Evolutionary conservation across 192 early-diverging fungal genomes (phyloP), one percentile per base, ranked within the genome.

Genomic region (Mortierella alpina): DNA sequence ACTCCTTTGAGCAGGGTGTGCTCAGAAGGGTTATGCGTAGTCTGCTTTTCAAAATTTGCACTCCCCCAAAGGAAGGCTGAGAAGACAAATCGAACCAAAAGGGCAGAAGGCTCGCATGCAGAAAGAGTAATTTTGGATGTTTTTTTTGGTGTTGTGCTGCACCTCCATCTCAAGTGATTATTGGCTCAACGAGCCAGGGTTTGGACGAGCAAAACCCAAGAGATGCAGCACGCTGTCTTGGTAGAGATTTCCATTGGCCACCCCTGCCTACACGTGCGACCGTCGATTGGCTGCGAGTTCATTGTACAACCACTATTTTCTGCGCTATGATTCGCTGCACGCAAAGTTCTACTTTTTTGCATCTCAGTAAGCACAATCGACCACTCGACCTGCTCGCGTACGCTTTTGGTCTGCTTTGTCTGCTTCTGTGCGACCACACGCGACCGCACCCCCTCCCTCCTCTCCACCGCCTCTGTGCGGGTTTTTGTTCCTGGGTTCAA

Each of bases 351-450:
- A 31, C 31, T 31, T 31, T 31, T 31, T 31, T 31, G 31, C 31
- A 31, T 31, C 31, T 31, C 31, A 31, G 31, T 3, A 31, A 31
- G 31, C 31, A 31, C 31, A 31, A 31, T 31, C 31, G 31, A 31
- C 31, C 31, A 31, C 31, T 31, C 31, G 31, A 31, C 31, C 31
- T 31, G 31, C 31, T 31, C 31, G 31, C 31, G 31, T 31, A 31
- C 31, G 31, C 31, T 31, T 31, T 31, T 31, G 31, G 31, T 1
- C 31, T 31, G 31, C 31, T 40, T 11, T 13, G 1, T 53, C 17
- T 56, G 18, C 1, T 13, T 9, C 40, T 62, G 70, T 72, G 56
- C 53, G 12, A 72, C 61, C 61, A 61, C 70, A 72, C 63, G 56
- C 71, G 54, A 73, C 8, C 18, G 54, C n/a, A 9, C 18, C 18